Conservation (phyloP, 139 green algal species). For the Bryopsis sp. region DNA sequence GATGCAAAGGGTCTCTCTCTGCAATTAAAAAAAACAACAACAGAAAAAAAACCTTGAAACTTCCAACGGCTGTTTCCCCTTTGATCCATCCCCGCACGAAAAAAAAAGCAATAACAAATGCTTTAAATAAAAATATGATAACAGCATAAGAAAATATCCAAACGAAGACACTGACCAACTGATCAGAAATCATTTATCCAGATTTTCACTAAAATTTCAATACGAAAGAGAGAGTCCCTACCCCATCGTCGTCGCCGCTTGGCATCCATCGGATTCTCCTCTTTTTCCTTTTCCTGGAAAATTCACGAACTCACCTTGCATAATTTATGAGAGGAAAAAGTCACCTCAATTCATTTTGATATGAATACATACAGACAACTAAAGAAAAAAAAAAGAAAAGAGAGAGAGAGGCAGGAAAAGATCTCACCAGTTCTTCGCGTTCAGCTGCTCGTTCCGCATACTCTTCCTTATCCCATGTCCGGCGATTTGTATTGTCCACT, state of each 20-base stretch:
- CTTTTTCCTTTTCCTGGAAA: background rate
- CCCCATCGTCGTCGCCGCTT: background rate
- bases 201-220: background rate
- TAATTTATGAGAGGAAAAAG: no score
- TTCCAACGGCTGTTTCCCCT: no score
- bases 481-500: conserved; percentile 57
- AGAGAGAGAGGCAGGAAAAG: background rate
- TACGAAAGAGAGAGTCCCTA: background rate
- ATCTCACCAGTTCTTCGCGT: conserved; percentile 44
- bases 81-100: no score
- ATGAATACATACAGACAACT: no score
- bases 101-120: no score
- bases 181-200: no score
- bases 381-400: no score
- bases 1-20: conserved; percentile 77
- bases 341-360: no score
- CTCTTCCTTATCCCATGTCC: conserved; percentile 76
- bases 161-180: no score
- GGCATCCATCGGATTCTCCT: background rate
- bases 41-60: no score
- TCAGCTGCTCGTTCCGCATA: conserved; percentile 36
- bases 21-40: no score
- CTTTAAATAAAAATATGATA: background rate
- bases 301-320: background rate
- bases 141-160: no score